Evolutionary conservation across 805 yeast genomes (phyloP).

Genomic region (Candida golubevii): DNA sequence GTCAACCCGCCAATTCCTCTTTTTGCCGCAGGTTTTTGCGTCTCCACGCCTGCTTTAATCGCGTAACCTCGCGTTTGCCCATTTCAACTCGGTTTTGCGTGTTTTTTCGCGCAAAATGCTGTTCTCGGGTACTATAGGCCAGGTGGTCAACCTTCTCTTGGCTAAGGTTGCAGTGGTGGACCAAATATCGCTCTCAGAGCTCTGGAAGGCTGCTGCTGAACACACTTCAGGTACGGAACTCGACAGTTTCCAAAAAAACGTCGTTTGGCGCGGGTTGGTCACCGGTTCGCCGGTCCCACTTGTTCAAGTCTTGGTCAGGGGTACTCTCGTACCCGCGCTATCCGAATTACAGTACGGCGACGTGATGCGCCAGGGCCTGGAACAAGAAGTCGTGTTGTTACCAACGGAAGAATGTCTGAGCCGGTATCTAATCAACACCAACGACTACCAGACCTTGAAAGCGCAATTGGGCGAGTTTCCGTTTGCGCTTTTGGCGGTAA

Average conservation of each 20-base stretch:
- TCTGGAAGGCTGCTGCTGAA: slow-evolving; percentile 11
- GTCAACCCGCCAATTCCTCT: too few relatives aligned
- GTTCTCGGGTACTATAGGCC: slow-evolving; percentile 16
- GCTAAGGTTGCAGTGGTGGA: slow-evolving; percentile 16
- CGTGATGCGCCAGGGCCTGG: slow-evolving; percentile 12
- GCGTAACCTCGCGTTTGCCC: too few relatives aligned
- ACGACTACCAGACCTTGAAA: slow-evolving; percentile 42
- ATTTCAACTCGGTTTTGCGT: too few relatives aligned
- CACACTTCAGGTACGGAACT: slow-evolving; percentile 7
- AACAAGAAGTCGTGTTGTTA: slow-evolving; percentile 17
- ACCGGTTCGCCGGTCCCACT: slow-evolving; percentile 14
- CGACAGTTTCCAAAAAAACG: slow-evolving; percentile 35
- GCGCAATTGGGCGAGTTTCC: slow-evolving; percentile 49
- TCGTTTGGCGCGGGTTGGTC: slow-evolving; percentile 39
- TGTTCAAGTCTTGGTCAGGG: slow-evolving; percentile 13
- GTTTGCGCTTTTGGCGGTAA: slow-evolving; percentile 54
- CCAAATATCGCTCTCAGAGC: slow-evolving; percentile 9
- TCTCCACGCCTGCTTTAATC: too few relatives aligned
- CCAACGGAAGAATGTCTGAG: slow-evolving; percentile 57
- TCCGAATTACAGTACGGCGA: slow-evolving; percentile 8
- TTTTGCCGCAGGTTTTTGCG: too few relatives aligned
- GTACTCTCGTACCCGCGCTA: slow-evolving; percentile 11
- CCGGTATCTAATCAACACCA: slow-evolving; percentile 49
- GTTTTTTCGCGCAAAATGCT: slow-evolving; percentile 6
- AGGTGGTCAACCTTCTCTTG: slow-evolving; percentile 11